Percentiles rank a stretch among this genome's conserved stretches.
phyloP scores from a whole-genome alignment of 352 stramenopile species.

The Globisporangium cystogenes region DNA sequence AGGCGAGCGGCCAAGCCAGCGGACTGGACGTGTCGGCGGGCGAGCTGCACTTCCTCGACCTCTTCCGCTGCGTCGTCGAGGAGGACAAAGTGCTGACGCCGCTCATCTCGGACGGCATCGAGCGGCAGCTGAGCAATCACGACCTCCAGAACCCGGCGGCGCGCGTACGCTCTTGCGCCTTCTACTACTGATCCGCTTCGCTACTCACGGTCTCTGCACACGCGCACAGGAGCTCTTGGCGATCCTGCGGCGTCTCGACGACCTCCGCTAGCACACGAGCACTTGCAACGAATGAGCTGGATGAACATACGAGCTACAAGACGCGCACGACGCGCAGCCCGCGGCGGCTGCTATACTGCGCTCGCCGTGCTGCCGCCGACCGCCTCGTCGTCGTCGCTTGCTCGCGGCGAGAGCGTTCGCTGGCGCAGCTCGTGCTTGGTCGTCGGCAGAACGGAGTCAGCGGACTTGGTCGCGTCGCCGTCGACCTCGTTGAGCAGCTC shows the following conservation, averaged over 20 bases:
- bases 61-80: constrained; percentile 67
- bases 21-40: constrained; percentile 38
- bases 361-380: not conserved
- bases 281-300: not conserved
- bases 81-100: constrained; percentile 57
- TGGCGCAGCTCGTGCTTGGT: constrained; percentile 14
- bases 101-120: constrained; percentile 47
- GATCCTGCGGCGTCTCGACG: constrained; percentile 15
- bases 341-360: constrained; percentile 7
- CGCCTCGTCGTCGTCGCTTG: constrained; percentile 7
- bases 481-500: constrained; percentile 29
- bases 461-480: constrained; percentile 7
- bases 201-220: too few species aligned
- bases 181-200: not conserved
- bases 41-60: constrained; percentile 61
- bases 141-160: constrained; percentile 43
- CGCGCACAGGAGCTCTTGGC: constrained; percentile 34
- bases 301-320: not conserved
- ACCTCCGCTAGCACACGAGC: not conserved
- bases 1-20: constrained; percentile 32
- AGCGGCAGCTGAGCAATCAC: constrained; percentile 25
- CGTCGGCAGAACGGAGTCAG: not conserved
- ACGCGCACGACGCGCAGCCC: not conserved
- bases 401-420: constrained; percentile 15
- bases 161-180: constrained; percentile 21